A percentile compares a stretch with the other conserved stretches of the same genome.
Evolutionary conservation across 1,284 basidiomycete genomes (phyloP).

Genomic region (Tausonia pullulans): DNA sequence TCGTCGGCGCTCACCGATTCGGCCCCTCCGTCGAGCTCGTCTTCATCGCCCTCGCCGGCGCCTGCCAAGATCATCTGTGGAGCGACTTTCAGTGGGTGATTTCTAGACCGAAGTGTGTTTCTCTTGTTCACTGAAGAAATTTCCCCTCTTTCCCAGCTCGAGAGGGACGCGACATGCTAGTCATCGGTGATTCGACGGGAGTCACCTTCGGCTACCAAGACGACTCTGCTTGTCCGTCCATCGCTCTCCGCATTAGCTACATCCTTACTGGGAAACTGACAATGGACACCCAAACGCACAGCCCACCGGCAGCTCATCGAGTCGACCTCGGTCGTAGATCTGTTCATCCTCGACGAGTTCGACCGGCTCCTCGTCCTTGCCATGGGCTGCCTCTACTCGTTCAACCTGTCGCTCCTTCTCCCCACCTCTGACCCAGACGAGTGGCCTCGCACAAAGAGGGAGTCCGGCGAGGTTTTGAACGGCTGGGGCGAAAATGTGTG

Average conservation of each 20-base stretch:
- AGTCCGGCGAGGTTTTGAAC: constrained; percentile 2
- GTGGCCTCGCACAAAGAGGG: neutral
- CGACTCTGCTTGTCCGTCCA: neutral
- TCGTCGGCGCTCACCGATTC: neutral
- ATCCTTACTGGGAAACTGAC: neutral
- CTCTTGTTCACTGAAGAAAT: neutral
- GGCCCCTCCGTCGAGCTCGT: too few relatives aligned
- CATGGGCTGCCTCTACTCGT: constrained; percentile 5
- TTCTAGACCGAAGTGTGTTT: too few relatives aligned
- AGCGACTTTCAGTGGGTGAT: neutral
- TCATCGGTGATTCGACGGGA: constrained; percentile 4
- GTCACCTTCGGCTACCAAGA: constrained; percentile 10
- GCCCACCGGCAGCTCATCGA: constrained; percentile 11
- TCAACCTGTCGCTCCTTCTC: neutral
- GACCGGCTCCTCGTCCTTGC: constrained; percentile 8
- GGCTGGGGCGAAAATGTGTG: constrained; percentile 7
- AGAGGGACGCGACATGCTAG: constrained; percentile 1
- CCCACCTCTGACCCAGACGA: neutral
- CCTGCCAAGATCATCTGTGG: neutral
- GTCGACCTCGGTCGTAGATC: constrained; percentile 8
- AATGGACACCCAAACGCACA: neutral
- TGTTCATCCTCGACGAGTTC: constrained; percentile 1
- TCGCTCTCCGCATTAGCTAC: neutral
- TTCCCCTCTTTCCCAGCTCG: neutral
- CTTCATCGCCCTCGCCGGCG: neutral